These are phyloP conservation scores for Magnolia changhungtana DNA, from an alignment of 164 flowering plant genomes.

Conservation along the genomic window DNA sequence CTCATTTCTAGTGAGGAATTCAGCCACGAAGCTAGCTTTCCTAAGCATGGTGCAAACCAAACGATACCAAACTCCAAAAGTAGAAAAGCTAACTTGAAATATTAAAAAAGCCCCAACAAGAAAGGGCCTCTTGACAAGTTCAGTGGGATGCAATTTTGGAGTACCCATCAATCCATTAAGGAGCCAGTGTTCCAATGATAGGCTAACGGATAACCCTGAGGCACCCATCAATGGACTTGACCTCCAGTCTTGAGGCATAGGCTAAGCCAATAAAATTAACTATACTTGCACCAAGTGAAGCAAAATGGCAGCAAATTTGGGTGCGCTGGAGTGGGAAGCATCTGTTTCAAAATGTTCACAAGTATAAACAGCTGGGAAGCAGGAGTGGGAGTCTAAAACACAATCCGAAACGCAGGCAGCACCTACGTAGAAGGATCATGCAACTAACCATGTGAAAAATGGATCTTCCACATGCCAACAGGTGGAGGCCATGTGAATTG, in stretches of 20 bases:
- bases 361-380: neutral
- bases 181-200: too few species aligned
- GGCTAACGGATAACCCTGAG: too few species aligned
- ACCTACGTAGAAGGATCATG: too few species aligned
- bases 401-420: too few species aligned
- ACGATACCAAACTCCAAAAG: neutral
- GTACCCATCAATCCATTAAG: too few species aligned
- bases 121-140: neutral
- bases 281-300: neutral
- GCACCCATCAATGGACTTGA: neutral
- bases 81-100: neutral
- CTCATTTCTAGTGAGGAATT: neutral
- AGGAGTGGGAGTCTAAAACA: too few species aligned
- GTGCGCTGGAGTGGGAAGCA: neutral
- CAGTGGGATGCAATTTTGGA: too few species aligned
- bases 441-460: too few species aligned
- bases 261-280: neutral
- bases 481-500: too few species aligned
- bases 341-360: neutral
- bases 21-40: neutral
- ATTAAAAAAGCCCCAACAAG: neutral
- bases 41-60: neutral
- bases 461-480: too few species aligned
- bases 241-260: neutral
- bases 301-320: neutral